A percentile compares a stretch with the other conserved stretches of the same genome.
phyloP scores from a whole-genome alignment of 768 basidiomycete genomes.

The Tulasnella sp. region DNA sequence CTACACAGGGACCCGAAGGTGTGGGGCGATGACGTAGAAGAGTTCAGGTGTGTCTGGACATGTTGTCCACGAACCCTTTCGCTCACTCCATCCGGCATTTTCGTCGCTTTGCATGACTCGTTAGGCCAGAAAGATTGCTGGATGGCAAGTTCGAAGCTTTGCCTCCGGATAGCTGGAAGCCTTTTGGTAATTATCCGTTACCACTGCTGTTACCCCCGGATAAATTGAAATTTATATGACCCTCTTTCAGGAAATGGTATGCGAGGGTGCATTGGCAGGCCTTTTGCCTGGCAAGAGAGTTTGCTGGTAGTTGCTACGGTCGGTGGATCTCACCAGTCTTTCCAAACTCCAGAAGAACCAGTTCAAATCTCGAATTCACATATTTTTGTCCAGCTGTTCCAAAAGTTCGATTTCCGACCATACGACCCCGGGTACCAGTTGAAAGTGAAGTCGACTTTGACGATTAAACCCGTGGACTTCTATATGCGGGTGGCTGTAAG shows the following conservation, averaged over 20 bases:
- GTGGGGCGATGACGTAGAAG: conserved; percentile 40
- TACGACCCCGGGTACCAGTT: conserved; percentile 37
- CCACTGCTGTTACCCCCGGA: too few relatives aligned
- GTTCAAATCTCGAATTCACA: too few relatives aligned
- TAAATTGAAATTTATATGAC: too few relatives aligned
- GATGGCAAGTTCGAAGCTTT: conserved; percentile 40
- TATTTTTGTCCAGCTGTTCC: conserved; percentile 33
- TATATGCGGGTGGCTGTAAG: conserved; percentile 33
- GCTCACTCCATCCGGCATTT: background rate
- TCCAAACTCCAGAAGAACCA: conserved; percentile 43
- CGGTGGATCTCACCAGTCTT: conserved; percentile 15
- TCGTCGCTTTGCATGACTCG: conserved; percentile 29
- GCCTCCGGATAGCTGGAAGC: conserved; percentile 37
- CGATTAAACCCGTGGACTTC: conserved; percentile 38
- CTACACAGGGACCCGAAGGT: conserved; percentile 35
- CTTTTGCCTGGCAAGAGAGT: background rate
- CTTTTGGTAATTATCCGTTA: conserved; percentile 21
- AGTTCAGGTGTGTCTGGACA: background rate
- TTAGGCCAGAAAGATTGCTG: conserved; percentile 39
- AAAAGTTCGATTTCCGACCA: conserved; percentile 37
- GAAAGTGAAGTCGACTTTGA: conserved; percentile 26
- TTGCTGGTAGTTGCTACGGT: conserved; percentile 32
- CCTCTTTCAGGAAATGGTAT: conserved; percentile 20
- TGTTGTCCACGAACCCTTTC: too few relatives aligned
- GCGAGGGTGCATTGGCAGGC: conserved; percentile 22